Evolutionary conservation across 176 grass and related monocot species (phyloP).

Genomic region (Hordeum vulgare): DNA sequence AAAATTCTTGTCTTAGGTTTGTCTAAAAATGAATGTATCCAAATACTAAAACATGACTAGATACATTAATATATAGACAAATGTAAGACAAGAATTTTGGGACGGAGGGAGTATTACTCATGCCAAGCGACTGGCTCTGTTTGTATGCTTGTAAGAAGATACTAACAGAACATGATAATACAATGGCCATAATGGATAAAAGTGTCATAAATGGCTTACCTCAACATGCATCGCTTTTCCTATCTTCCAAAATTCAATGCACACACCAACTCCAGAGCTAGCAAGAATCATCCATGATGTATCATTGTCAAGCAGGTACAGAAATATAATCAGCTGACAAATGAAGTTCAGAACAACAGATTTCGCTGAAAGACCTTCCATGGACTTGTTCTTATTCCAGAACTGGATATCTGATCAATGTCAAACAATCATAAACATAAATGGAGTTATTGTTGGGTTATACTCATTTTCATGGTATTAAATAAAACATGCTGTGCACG

Average conservation of each 20-base stretch:
- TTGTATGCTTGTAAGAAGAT: neutral
- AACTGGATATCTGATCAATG: slow-evolving; percentile 92
- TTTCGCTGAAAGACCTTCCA: slow-evolving; percentile 99
- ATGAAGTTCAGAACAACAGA: slow-evolving; percentile 93
- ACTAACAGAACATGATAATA: neutral
- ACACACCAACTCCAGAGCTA: slow-evolving; percentile 89
- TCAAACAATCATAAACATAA: neutral
- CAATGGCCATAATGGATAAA: neutral
- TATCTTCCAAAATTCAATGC: slow-evolving; percentile 99
- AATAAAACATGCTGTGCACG: neutral
- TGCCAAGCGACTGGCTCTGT: neutral
- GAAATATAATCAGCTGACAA: slow-evolving; percentile 88
- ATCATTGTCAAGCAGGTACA: slow-evolving; percentile 97
- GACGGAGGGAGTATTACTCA: neutral
- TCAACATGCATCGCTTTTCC: slow-evolving; percentile 99
- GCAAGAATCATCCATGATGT: slow-evolving; percentile 99
- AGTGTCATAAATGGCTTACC: slow-evolving; percentile 41
- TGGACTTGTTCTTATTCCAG: slow-evolving; percentile 99
- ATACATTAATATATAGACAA: too few relatives aligned
- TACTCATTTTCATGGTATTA: neutral
- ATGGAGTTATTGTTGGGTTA: neutral
- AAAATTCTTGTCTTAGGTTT: too few relatives aligned
- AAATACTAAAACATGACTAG: too few relatives aligned
- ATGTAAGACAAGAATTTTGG: too few relatives aligned
- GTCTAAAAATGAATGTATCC: too few relatives aligned